Evolutionary conservation across 140 eudicot species (phyloP), one percentile per base, ranked within the genome.

Genomic region (Flaveria floridana): DNA sequence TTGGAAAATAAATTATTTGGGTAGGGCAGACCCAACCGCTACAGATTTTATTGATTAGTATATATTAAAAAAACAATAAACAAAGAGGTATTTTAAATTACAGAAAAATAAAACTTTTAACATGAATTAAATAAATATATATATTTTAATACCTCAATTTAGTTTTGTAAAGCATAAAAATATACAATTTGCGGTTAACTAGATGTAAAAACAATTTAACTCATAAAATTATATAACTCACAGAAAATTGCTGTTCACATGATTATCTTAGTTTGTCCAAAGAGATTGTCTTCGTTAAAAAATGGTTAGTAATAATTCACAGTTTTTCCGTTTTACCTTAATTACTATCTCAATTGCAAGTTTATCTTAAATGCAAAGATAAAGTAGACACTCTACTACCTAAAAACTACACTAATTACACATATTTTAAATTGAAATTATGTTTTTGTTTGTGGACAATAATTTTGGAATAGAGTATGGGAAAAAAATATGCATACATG

Each of bases 121-220:
- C 21, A 30, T 30, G 47, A 63, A 37, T 34, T 2, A 30, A 7
- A 65, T 26, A 15, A 15, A 6, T 15, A 37, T 34, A 15, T 64
- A 30, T 30, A 3, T 28, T 64, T 37, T 65, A 58, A 9, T 25
- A 12, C 67, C 41, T 61, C 67, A 61, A 25, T 3, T 59, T 61
- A 61, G 18, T 41, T 66, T 64, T 14, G 2, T 64, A n/a, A 64
- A 5, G 69, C 70, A 64, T 34, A 64, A 3, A 11, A 63, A 26
- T 26, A 26, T 63, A 12, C 68, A 63, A 28, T 23, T 65, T 34
- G 16, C 23, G 37, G 5, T 61, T 10, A 26, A 65, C 15, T 37
- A 65, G 47, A 65, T 65, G 70, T 34, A 37, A 16, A 64, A 64
- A 30, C 70, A 34, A 14, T 34, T 30, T 34, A 64, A 34, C 48